Evolutionary conservation across 177 flowering plant species (phyloP).

Genomic region (Vitis hybrid): DNA sequence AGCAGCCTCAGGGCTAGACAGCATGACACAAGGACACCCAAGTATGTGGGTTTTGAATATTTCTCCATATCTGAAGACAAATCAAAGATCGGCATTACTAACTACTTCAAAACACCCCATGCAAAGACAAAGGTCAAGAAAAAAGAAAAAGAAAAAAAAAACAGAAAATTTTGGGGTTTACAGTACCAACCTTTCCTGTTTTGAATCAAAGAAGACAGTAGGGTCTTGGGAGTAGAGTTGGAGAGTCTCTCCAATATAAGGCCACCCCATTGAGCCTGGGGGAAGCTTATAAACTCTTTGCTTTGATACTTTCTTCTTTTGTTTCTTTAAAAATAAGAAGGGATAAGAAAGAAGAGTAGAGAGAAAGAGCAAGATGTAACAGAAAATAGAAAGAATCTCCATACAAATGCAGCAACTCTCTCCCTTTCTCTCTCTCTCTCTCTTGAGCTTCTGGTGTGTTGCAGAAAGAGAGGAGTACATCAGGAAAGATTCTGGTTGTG

Average conservation of each 20-base stretch:
- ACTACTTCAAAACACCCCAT: not conserved
- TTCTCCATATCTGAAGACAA: slow-evolving; percentile 46
- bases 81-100: not conserved
- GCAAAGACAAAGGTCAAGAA: not conserved
- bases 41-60: slow-evolving; percentile 60
- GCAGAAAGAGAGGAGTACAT: not conserved
- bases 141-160: not conserved
- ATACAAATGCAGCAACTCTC: slow-evolving; percentile 16
- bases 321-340: slow-evolving; percentile 16
- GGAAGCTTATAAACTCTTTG: slow-evolving; percentile 47
- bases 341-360: slow-evolving; percentile 35
- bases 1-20: slow-evolving; percentile 56
- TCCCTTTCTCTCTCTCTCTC: slow-evolving; percentile 16
- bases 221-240: slow-evolving; percentile 49
- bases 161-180: too few relatives aligned
- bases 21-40: slow-evolving; percentile 59
- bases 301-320: slow-evolving; percentile 16
- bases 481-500: not conserved
- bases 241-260: slow-evolving; percentile 42
- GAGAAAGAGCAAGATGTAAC: slow-evolving; percentile 31
- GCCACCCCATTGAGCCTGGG: slow-evolving; percentile 77
- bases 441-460: not conserved
- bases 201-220: slow-evolving; percentile 34
- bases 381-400: slow-evolving; percentile 18
- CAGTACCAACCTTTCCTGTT: slow-evolving; percentile 33